Conservation (phyloP, 352 stramenopile genomes). For the Pythium diclinum region DNA sequence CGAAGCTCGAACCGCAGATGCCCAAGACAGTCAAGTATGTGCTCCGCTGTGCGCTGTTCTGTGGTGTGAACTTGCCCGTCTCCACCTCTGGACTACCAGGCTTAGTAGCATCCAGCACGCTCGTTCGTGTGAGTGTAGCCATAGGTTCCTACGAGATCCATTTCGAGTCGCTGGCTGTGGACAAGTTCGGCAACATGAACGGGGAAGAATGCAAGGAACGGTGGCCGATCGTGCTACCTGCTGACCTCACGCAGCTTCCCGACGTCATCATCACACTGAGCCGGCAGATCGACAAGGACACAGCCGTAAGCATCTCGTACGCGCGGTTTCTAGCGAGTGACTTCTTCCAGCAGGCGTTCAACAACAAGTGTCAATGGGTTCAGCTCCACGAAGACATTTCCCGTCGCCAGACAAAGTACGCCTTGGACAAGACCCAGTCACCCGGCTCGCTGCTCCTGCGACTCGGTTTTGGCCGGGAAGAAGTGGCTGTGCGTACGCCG, state of each 20-base stretch:
- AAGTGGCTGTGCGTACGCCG: slow-evolving; percentile 50
- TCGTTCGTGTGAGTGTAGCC: slow-evolving; percentile 46
- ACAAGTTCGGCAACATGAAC: slow-evolving; percentile 40
- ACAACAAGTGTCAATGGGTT: slow-evolving; percentile 47
- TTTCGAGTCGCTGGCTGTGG: slow-evolving; percentile 52
- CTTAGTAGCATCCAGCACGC: slow-evolving; percentile 21
- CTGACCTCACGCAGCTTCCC: slow-evolving; percentile 64
- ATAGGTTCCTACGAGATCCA: slow-evolving; percentile 44
- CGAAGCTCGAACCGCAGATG: slow-evolving; percentile 13
- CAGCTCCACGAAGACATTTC: slow-evolving; percentile 55
- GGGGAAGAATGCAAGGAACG: slow-evolving; percentile 56
- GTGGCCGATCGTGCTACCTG: slow-evolving; percentile 48
- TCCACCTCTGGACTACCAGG: slow-evolving; percentile 9
- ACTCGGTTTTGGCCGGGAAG: slow-evolving; percentile 63
- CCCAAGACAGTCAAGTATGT: slow-evolving; percentile 66
- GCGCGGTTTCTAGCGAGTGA: slow-evolving; percentile 41
- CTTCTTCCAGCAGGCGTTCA: slow-evolving; percentile 44
- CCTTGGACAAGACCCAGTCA: slow-evolving; percentile 48
- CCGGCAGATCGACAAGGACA: slow-evolving; percentile 53
- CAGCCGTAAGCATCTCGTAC: slow-evolving; percentile 58
- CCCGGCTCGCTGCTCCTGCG: slow-evolving; percentile 52
- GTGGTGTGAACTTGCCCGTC: slow-evolving; percentile 48
- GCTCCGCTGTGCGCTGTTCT: slow-evolving; percentile 58
- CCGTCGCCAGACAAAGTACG: slow-evolving; percentile 52
- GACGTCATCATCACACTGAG: slow-evolving; percentile 69